Evolutionary conservation across 1,139 yeast species (phyloP).

Genomic region (Yamadazyma trypodendri): DNA sequence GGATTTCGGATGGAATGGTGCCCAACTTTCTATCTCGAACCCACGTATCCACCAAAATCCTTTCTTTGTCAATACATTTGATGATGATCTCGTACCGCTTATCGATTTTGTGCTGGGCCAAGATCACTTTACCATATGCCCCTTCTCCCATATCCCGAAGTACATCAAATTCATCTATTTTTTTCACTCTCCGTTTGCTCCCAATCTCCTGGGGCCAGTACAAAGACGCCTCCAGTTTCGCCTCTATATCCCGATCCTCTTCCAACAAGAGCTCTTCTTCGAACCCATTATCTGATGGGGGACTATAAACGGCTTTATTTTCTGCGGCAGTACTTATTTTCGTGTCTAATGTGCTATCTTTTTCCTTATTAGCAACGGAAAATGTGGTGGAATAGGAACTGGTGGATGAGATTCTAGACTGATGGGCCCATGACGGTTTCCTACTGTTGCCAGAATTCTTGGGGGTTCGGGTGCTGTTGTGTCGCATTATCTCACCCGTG

Average conservation of each 20-base stretch:
- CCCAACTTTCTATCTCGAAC: slow-evolving; percentile 88
- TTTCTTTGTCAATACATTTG: slow-evolving; percentile 86
- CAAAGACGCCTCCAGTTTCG: slow-evolving; percentile 31
- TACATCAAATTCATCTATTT: slow-evolving; percentile 66
- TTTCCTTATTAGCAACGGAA: neutral
- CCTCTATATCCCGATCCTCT: slow-evolving; percentile 45
- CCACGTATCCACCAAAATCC: slow-evolving; percentile 96
- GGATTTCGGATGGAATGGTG: slow-evolving; percentile 92
- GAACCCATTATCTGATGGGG: slow-evolving; percentile 2
- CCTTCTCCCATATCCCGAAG: slow-evolving; percentile 90
- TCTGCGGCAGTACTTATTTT: neutral
- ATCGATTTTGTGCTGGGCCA: slow-evolving; percentile 69
- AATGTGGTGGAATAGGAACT: slow-evolving; percentile 4
- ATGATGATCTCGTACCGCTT: slow-evolving; percentile 68
- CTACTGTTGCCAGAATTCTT: slow-evolving; percentile 2
- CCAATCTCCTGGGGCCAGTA: slow-evolving; percentile 64
- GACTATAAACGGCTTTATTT: neutral
- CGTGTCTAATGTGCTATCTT: slow-evolving; percentile 4
- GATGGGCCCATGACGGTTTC: neutral
- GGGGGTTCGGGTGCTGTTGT: slow-evolving; percentile 35
- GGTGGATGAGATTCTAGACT: slow-evolving; percentile 5
- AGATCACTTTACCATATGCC: slow-evolving; percentile 89
- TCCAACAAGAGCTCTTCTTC: slow-evolving; percentile 42
- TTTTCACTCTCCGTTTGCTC: slow-evolving; percentile 58
- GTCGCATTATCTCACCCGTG: slow-evolving; percentile 29